phyloP scores from a whole-genome alignment of 2,329 filamentous ascomycete genomes.

The Penicillium frequentans region DNA sequence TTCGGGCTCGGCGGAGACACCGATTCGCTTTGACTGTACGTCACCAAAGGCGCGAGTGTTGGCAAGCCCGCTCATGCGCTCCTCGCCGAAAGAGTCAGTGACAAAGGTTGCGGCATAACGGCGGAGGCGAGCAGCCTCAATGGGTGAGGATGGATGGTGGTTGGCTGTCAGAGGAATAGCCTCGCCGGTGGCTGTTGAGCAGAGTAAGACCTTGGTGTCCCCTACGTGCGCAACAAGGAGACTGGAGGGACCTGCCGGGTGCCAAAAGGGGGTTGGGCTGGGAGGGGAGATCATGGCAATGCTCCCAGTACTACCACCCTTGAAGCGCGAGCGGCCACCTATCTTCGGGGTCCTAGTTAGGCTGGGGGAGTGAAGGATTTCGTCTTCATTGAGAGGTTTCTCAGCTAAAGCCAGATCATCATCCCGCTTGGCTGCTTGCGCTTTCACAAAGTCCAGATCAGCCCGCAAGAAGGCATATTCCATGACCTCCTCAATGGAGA shows the following conservation, averaged over 20 bases:
- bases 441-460: conserved; percentile 90
- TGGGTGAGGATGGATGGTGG: conserved; percentile 86
- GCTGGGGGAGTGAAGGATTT: conserved; percentile 70
- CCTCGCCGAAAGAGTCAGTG: conserved; percentile 95
- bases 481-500: conserved; percentile 59
- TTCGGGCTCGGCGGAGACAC: conserved; percentile 92
- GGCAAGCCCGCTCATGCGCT: conserved; percentile 88
- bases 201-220: conserved; percentile 87
- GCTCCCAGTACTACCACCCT: conserved; percentile 90
- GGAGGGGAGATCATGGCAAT: conserved; percentile 89
- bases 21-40: conserved; percentile 85
- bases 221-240: conserved; percentile 88
- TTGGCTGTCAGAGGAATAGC: conserved; percentile 82
- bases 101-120: conserved; percentile 85
- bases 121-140: conserved; percentile 78
- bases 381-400: conserved; percentile 77
- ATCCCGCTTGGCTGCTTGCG: conserved; percentile 78
- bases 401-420: conserved; percentile 71
- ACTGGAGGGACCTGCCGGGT: conserved; percentile 80
- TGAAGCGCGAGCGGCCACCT: conserved; percentile 76
- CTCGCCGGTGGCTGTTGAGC: conserved; percentile 77
- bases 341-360: conserved; percentile 53
- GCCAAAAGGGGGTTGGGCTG: conserved; percentile 91
- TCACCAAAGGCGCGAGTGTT: conserved; percentile 95
- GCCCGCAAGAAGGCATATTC: conserved; percentile 92